A percentile compares a stretch with the other conserved stretches of the same genome.
Conservation (phyloP, 2,329 filamentous ascomycete genomes). For the Aspergillus hortae region DNA sequence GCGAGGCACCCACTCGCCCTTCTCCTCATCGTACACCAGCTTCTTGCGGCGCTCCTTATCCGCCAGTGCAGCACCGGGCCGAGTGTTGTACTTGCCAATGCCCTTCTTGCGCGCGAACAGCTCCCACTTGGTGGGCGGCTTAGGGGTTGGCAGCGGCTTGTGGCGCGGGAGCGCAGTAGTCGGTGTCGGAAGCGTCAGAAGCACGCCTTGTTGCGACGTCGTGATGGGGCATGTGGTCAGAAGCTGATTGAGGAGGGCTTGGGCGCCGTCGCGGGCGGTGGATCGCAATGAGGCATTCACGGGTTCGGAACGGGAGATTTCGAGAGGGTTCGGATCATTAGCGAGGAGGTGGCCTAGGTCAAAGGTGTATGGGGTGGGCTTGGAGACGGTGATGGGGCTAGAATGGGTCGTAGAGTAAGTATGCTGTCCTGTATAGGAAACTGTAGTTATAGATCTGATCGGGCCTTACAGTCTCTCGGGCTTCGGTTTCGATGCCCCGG, state of each 20-base stretch:
- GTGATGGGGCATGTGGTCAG: conserved; percentile 80
- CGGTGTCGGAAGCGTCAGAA: conserved; percentile 70
- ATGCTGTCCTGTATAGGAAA: neutral
- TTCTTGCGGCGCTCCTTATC: conserved; percentile 63
- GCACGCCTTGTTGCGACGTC: conserved; percentile 64
- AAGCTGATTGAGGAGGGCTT: conserved; percentile 90
- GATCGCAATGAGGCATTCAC: conserved; percentile 67
- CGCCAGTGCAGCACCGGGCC: conserved; percentile 53
- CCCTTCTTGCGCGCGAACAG: conserved; percentile 96
- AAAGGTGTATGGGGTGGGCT: conserved; percentile 87
- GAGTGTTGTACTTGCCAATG: conserved; percentile 77
- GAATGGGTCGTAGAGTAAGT: conserved; percentile 11
- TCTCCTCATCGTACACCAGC: conserved; percentile 78
- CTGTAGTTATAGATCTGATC: neutral
- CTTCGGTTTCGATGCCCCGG: conserved; percentile 24
- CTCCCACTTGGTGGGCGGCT: conserved; percentile 90
- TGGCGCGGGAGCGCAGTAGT: conserved; percentile 77
- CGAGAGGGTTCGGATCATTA: conserved; percentile 80
- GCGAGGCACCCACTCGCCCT: conserved; percentile 83
- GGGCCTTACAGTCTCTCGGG: conserved; percentile 39
- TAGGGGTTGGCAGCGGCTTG: conserved; percentile 80
- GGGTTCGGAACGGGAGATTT: conserved; percentile 46
- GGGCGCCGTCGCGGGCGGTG: conserved; percentile 82
- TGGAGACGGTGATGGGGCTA: conserved; percentile 63
- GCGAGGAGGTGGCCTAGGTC: conserved; percentile 84